Conservation (phyloP, 352 stramenopile species). For the Pythium biforme region DNA sequence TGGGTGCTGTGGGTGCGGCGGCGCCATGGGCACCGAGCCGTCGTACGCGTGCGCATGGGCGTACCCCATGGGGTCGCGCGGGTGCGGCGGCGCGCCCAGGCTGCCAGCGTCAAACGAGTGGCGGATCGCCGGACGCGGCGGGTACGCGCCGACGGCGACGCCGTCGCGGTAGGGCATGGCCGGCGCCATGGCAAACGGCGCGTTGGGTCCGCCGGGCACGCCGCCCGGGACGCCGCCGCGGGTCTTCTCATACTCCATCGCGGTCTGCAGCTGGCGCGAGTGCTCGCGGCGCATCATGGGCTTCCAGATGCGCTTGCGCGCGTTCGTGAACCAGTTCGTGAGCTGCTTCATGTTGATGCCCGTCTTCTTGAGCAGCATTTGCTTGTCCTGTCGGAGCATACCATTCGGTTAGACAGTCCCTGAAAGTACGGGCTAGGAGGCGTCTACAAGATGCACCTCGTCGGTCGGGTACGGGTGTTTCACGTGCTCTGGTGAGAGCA, state of each 20-base stretch:
- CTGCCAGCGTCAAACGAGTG: conserved; percentile 76
- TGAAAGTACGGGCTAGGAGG: no score
- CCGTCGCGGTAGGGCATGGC: conserved; percentile 29
- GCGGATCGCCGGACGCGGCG: conserved; percentile 38
- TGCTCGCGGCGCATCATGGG: conserved; percentile 80
- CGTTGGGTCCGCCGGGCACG: no score
- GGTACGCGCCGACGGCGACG: conserved; percentile 28
- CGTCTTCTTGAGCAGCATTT: conserved; percentile 88
- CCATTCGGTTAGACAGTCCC: background rate
- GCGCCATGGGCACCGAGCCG: background rate
- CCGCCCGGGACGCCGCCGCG: conserved; percentile 10
- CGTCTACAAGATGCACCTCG: conserved; percentile 35
- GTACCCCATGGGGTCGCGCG: conserved; percentile 16
- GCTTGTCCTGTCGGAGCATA: conserved; percentile 64
- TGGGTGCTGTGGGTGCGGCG: conserved; percentile 32
- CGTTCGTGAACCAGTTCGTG: conserved; percentile 90
- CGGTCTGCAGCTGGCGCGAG: conserved; percentile 71
- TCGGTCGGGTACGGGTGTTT: conserved; percentile 90
- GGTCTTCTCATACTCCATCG: conserved; percentile 70
- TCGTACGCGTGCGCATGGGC: conserved; percentile 20
- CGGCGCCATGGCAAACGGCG: conserved; percentile 31
- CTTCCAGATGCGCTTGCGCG: conserved; percentile 85
- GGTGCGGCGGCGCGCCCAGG: conserved; percentile 29
- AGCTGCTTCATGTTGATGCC: conserved; percentile 91
- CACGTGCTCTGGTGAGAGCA: conserved; percentile 86